A percentile compares a stretch with the other conserved stretches of the same genome.
These are phyloP conservation scores for Gyromitra esculenta DNA, from an alignment of 2,329 filamentous ascomycete species.

Conservation along the genomic window DNA sequence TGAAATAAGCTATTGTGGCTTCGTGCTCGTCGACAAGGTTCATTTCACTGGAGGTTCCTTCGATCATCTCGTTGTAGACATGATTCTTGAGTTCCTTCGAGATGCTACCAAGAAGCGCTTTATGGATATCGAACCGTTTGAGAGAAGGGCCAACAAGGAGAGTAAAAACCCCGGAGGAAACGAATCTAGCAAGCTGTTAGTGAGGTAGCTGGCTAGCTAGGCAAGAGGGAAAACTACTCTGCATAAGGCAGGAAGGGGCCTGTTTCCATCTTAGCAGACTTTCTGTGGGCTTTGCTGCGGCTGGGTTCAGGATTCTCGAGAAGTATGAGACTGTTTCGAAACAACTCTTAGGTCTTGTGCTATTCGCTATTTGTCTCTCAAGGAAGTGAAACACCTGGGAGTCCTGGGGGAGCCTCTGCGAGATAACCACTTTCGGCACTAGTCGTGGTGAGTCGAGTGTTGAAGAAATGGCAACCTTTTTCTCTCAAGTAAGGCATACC, in stretches of 20 bases:
- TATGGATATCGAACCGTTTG: constrained; percentile 38
- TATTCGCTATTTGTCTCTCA: not conserved
- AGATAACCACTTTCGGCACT: not conserved
- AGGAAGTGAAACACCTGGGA: not conserved
- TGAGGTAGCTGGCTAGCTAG: not conserved
- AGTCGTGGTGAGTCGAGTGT: not conserved
- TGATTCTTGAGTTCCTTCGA: constrained; percentile 35
- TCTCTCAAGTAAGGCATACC: not conserved
- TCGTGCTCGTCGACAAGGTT: constrained; percentile 14
- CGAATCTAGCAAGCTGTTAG: constrained; percentile 18
- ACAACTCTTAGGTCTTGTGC: not conserved
- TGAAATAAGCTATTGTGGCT: constrained; percentile 29
- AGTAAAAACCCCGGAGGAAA: constrained; percentile 34
- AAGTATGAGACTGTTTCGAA: not conserved
- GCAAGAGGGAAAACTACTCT: constrained; percentile 1
- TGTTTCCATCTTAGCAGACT: not conserved
- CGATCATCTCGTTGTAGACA: constrained; percentile 39
- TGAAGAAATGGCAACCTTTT: not conserved
- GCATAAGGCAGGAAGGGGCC: constrained; percentile 1
- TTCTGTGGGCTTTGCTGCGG: not conserved
- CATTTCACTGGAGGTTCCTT: constrained; percentile 24
- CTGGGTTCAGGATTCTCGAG: not conserved
- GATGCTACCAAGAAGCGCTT: constrained; percentile 32
- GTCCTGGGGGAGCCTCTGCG: not conserved
- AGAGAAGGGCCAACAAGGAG: constrained; percentile 16